Evolutionary conservation across 305 asterid species (phyloP), one percentile per base, ranked within the genome.

Genomic region (Rubia balearica): DNA sequence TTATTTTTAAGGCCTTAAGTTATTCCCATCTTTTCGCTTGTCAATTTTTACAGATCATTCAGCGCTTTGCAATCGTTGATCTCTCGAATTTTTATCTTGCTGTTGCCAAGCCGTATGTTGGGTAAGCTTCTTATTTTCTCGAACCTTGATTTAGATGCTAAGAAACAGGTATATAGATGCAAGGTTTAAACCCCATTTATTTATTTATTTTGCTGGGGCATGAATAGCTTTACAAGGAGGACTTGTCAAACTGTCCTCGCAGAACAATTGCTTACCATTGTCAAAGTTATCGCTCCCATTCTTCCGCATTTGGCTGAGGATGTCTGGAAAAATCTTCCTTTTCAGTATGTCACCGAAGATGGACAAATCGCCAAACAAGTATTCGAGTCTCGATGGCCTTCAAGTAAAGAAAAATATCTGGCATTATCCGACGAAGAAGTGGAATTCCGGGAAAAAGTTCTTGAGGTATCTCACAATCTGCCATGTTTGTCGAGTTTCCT

Each of bases 281-380:
- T 83, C 61, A 88, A 96, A 75, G 83, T 88, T 71, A 74, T 94
- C 73, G 95, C 99, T 69, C 99, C 98, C 9, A 91, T 93, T 73
- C 81, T 93, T 78, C 98, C 99, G 7, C 99, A 94, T 87, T 82
- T 94, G 80, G 96, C 99, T 0, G 99, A 94, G 78, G 99, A 94
- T 67, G 92, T 91, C 45, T 94, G 99, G 99, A 96, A 91, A 78
- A 79, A 88, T 82, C 96, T 94, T 75, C 97, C 99, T 49, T 94
- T 88, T 67, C 88, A 87, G 60, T 85, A 80, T 87, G 77, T 79
- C 21, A 65, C 81, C 1, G 91, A 81, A 56, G 89, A 88, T 76
- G 96, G 95, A 42, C 57, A 74, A 64, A 55, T 21, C 13, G 96
- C 93, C 21, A 74, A 80, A 71, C 91, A 83, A 61, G 95, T 91